Evolutionary conservation across 75 land plant species (phyloP).

Genomic region (Pinus albicaulis): DNA sequence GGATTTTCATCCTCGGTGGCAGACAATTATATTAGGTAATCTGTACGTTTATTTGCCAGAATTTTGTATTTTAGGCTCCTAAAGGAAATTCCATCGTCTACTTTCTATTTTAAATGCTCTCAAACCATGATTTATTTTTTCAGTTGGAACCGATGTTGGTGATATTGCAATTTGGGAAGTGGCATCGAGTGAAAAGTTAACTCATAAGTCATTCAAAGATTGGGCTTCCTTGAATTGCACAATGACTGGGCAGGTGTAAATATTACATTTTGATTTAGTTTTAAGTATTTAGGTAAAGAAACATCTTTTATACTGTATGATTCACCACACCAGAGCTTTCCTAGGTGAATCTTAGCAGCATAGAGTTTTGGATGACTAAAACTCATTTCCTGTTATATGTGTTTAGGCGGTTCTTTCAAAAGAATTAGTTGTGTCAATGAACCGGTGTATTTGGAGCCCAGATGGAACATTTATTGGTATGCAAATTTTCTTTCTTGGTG

Average conservation of each 20-base stretch:
- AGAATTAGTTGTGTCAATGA: constrained; percentile 12
- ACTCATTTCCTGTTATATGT: too few species aligned
- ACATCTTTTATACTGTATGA: too few species aligned
- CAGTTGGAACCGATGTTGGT: constrained; percentile 70
- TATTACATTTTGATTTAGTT: too few species aligned
- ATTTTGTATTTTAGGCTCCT: background rate
- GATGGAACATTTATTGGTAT: constrained; percentile 13
- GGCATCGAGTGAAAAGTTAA: constrained; percentile 62
- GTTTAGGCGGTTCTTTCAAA: constrained; percentile 13
- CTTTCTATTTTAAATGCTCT: background rate
- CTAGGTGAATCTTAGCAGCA: background rate
- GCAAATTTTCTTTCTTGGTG: too few species aligned
- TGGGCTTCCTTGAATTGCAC: constrained; percentile 72
- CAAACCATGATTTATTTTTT: background rate
- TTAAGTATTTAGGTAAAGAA: too few species aligned
- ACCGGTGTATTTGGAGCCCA: constrained; percentile 24
- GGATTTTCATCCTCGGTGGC: constrained; percentile 59
- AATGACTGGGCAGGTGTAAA: constrained; percentile 66
- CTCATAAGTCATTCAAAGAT: constrained; percentile 71
- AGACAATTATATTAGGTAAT: constrained; percentile 18
- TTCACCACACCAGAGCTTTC: background rate
- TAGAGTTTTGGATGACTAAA: background rate
- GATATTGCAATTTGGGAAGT: constrained; percentile 88
- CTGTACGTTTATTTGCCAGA: background rate
- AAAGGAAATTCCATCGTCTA: background rate